A percentile compares a stretch with the other conserved stretches of the same genome.
These are phyloP conservation scores for Sporothrix globosa DNA, from an alignment of 2,329 filamentous ascomycete genomes.

Conservation along the genomic window DNA sequence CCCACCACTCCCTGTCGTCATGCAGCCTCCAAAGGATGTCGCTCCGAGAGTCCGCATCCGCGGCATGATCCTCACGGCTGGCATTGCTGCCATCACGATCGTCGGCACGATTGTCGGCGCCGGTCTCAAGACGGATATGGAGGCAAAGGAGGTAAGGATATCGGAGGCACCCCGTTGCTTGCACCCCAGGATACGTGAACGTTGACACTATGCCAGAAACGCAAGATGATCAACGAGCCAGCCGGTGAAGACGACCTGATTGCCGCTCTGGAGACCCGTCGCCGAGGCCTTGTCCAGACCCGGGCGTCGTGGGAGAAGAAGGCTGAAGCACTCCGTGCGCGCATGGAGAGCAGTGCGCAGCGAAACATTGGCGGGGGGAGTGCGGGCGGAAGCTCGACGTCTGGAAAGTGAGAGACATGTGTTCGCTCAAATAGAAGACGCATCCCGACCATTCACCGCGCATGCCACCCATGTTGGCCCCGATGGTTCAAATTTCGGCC, in stretches of 20 bases:
- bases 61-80: constrained; percentile 36
- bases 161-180: neutral
- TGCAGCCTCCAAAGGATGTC: constrained; percentile 13
- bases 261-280: constrained; percentile 41
- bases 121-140: constrained; percentile 41
- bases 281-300: constrained; percentile 37
- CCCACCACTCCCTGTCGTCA: neutral
- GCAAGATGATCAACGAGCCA: constrained; percentile 37
- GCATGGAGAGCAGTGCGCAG: constrained; percentile 37
- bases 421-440: neutral
- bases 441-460: neutral
- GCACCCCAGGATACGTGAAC: neutral
- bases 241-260: constrained; percentile 40
- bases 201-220: neutral
- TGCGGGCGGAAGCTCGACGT: neutral
- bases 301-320: constrained; percentile 42
- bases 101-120: constrained; percentile 44
- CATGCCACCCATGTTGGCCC: neutral
- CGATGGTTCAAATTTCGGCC: neutral
- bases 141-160: constrained; percentile 35
- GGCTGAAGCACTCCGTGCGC: constrained; percentile 39
- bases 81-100: constrained; percentile 41
- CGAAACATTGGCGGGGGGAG: constrained; percentile 14
- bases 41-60: constrained; percentile 33
- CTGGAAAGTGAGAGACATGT: constrained; percentile 29